phyloP scores from a whole-genome alignment of 2,329 filamentous ascomycete genomes.

The Alternaria novae-zelandiae region DNA sequence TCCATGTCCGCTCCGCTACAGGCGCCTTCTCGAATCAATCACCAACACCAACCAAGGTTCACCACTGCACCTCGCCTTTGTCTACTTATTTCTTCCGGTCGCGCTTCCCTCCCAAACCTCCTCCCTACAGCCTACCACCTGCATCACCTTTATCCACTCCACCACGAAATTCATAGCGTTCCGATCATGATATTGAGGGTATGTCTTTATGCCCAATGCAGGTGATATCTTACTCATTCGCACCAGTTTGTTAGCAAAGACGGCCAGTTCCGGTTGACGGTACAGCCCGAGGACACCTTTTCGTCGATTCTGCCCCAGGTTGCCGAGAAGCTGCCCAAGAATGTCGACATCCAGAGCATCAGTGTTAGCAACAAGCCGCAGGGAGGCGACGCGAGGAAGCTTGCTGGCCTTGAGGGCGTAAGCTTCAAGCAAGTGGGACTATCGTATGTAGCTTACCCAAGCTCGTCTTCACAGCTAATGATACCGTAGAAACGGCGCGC shows the following conservation, averaged over 20 bases:
- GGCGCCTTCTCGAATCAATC: constrained; percentile 9
- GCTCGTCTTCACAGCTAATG: constrained; percentile 23
- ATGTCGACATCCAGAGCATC: constrained; percentile 62
- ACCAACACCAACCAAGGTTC: constrained; percentile 17
- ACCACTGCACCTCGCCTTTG: constrained; percentile 16
- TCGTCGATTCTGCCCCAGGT: constrained; percentile 61
- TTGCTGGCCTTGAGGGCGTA: constrained; percentile 61
- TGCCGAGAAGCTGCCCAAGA: constrained; percentile 65
- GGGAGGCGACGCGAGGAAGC: constrained; percentile 62
- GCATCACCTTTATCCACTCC: not conserved
- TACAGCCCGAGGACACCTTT: constrained; percentile 78
- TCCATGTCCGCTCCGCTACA: not conserved
- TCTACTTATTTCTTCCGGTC: not conserved
- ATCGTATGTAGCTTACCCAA: constrained; percentile 50
- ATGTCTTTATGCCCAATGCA: not conserved
- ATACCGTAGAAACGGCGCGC: constrained; percentile 78
- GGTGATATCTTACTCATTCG: not conserved
- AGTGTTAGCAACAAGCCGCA: constrained; percentile 66
- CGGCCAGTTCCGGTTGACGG: constrained; percentile 81
- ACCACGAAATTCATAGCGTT: constrained; percentile 1
- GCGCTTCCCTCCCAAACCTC: constrained; percentile 1
- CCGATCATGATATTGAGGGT: constrained; percentile 70
- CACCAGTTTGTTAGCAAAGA: constrained; percentile 55
- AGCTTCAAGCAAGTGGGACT: constrained; percentile 64
- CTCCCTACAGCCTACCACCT: not conserved